Conservation (phyloP, 495 filamentous ascomycete species). For the Parmelia sp. region DNA sequence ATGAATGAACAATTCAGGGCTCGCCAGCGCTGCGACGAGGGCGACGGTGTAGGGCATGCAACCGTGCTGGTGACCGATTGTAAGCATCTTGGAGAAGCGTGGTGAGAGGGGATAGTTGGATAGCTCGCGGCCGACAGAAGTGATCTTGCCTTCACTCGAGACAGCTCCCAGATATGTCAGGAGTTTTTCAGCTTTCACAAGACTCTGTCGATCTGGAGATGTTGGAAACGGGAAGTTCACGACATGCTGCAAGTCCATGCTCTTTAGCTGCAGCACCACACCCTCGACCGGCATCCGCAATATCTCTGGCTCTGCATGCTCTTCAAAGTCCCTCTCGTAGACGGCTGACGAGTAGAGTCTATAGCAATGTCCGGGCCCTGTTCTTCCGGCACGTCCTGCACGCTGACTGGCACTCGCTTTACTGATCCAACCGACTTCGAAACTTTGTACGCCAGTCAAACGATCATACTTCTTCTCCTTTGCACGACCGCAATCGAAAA, state of each 20-base stretch:
- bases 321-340: conserved; percentile 82
- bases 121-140: conserved; percentile 68
- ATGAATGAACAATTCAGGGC: conserved; percentile 79
- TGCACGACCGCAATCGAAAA: conserved; percentile 86
- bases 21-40: conserved; percentile 80
- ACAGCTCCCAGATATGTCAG: conserved; percentile 67
- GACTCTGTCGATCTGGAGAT: conserved; percentile 69
- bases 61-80: conserved; percentile 76
- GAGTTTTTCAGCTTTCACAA: conserved; percentile 81
- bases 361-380: conserved; percentile 94
- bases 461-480: conserved; percentile 87
- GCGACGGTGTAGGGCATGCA: conserved; percentile 84
- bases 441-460: conserved; percentile 85
- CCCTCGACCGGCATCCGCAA: conserved; percentile 86
- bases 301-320: conserved; percentile 85
- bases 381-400: conserved; percentile 90
- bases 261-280: conserved; percentile 90
- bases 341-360: conserved; percentile 88
- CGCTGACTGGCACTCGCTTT: conserved; percentile 93
- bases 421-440: conserved; percentile 92
- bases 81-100: conserved; percentile 82
- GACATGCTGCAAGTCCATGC: conserved; percentile 86
- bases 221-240: conserved; percentile 98
- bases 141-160: conserved; percentile 63
- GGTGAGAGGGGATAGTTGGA: conserved; percentile 85